A percentile compares a stretch with the other conserved stretches of the same genome.
phyloP scores from a whole-genome alignment of 2,329 filamentous ascomycete genomes.

The Sarocladium brachiariae region DNA sequence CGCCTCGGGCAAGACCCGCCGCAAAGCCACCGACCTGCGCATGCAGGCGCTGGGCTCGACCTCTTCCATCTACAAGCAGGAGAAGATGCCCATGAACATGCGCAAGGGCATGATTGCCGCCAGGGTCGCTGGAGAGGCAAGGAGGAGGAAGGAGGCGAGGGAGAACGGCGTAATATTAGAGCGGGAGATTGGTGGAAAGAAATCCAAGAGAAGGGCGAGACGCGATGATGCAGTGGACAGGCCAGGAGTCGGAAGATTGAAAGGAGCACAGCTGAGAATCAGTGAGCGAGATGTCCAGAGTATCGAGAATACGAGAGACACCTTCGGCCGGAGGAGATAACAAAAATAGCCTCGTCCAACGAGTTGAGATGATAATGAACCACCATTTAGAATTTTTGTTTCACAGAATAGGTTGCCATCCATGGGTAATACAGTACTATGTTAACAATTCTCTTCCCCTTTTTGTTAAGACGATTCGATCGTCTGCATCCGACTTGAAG shows the following conservation, averaged over 20 bases:
- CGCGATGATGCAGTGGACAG: slow-evolving; percentile 60
- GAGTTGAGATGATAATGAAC: background rate
- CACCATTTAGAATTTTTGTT: background rate
- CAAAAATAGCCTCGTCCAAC: background rate
- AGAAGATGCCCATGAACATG: slow-evolving; percentile 83
- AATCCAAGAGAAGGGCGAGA: slow-evolving; percentile 33
- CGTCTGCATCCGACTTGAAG: too few species aligned
- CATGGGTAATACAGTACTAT: too few species aligned
- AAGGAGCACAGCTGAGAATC: slow-evolving; percentile 70
- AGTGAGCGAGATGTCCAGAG: slow-evolving; percentile 69
- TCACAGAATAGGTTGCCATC: background rate
- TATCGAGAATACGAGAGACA: slow-evolving; percentile 52
- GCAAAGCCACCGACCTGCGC: slow-evolving; percentile 77
- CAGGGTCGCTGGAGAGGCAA: slow-evolving; percentile 56
- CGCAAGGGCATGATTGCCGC: slow-evolving; percentile 77
- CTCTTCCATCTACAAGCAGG: slow-evolving; percentile 64
- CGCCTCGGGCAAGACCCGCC: slow-evolving; percentile 61
- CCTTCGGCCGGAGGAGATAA: slow-evolving; percentile 26
- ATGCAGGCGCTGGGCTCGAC: slow-evolving; percentile 77
- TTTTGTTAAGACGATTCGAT: background rate
- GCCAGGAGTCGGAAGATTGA: slow-evolving; percentile 74
- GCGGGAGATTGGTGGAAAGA: slow-evolving; percentile 28
- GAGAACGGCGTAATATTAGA: slow-evolving; percentile 92
- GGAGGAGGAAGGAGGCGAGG: slow-evolving; percentile 67
- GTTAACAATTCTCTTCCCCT: background rate